Evolutionary conservation across 116 monocot species (phyloP).

Genomic region (Iris pallida): DNA sequence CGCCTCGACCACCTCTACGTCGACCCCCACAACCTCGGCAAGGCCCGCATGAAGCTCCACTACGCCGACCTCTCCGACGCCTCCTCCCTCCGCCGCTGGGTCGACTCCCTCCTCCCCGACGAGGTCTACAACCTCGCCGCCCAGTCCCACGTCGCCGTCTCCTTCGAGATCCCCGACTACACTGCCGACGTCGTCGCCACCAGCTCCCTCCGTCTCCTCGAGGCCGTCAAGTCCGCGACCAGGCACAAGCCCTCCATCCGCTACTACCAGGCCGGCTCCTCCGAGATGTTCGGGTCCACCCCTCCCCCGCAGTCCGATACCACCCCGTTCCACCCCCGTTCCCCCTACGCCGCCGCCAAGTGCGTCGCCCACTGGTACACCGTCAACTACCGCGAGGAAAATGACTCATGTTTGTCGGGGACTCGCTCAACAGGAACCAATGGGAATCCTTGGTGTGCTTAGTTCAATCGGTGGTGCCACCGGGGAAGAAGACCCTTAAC

Average conservation of each 20-base stretch:
- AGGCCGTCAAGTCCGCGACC: conserved; percentile 25
- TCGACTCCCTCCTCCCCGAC: conserved; percentile 67
- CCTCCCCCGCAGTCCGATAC: conserved; percentile 34
- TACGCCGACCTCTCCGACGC: conserved; percentile 96
- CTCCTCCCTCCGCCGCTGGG: conserved; percentile 88
- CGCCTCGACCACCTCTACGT: too few relatives aligned
- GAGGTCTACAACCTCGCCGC: conserved; percentile 59
- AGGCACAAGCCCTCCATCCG: conserved; percentile 6
- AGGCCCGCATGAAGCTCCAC: conserved; percentile 89
- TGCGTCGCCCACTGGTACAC: conserved; percentile 37
- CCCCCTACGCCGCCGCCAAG: conserved; percentile 38
- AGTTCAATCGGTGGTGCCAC: conserved; percentile 58
- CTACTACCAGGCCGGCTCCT: conserved; percentile 34
- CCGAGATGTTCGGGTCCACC: conserved; percentile 39
- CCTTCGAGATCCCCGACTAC: conserved; percentile 52
- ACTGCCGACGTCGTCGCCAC: conserved; percentile 32
- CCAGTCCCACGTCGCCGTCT: conserved; percentile 51
- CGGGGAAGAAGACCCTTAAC: conserved; percentile 35
- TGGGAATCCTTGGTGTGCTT: conserved; percentile 87
- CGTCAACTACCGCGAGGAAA: conserved; percentile 48
- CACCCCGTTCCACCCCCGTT: conserved; percentile 31
- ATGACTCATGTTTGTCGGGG: conserved; percentile 72
- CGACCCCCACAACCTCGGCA: conserved; percentile 60
- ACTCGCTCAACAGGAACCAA: conserved; percentile 73
- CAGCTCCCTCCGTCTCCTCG: conserved; percentile 33